Percentiles rank a stretch among this genome's conserved stretches.
These are phyloP conservation scores for Colletotrichum tropicicola DNA, from an alignment of 2,329 filamentous ascomycete species.

Conservation along the genomic window DNA sequence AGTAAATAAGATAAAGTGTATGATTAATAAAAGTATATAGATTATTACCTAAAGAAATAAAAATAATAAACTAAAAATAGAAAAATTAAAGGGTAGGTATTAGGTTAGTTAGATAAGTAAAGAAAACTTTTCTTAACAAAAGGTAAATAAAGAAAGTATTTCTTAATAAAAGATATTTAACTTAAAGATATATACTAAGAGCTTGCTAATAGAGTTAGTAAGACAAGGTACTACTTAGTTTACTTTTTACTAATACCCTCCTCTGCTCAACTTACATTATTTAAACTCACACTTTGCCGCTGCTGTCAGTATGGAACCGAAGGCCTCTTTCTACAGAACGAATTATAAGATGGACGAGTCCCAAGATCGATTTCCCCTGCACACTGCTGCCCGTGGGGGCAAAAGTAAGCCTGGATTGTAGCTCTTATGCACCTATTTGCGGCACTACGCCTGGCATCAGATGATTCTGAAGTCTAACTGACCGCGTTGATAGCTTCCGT, in stretches of 20 bases:
- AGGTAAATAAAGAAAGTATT: background rate
- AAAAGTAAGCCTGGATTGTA: constrained; percentile 66
- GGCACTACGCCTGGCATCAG: too few relatives aligned
- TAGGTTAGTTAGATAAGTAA: background rate
- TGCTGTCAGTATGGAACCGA: too few relatives aligned
- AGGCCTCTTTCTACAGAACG: too few relatives aligned
- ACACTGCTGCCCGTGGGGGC: constrained; percentile 87
- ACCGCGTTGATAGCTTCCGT: constrained; percentile 67
- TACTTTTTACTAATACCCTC: background rate
- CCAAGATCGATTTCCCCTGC: constrained; percentile 78
- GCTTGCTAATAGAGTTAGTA: too few relatives aligned
- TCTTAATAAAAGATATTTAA: background rate
- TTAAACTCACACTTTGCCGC: background rate
- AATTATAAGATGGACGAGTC: constrained; percentile 41
- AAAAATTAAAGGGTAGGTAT: too few relatives aligned
- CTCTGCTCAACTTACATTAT: too few relatives aligned
- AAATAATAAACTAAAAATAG: too few relatives aligned
- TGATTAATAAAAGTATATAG: too few relatives aligned
- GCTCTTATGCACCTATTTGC: background rate
- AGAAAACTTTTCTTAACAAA: background rate
- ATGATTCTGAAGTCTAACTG: background rate
- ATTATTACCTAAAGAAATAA: too few relatives aligned
- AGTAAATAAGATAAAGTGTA: too few relatives aligned
- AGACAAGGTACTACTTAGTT: background rate
- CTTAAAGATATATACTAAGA: background rate